Evolutionary conservation across 345 rosid species (phyloP), one percentile per base, ranked within the genome.

Genomic region (Stellera chamaejasme): DNA sequence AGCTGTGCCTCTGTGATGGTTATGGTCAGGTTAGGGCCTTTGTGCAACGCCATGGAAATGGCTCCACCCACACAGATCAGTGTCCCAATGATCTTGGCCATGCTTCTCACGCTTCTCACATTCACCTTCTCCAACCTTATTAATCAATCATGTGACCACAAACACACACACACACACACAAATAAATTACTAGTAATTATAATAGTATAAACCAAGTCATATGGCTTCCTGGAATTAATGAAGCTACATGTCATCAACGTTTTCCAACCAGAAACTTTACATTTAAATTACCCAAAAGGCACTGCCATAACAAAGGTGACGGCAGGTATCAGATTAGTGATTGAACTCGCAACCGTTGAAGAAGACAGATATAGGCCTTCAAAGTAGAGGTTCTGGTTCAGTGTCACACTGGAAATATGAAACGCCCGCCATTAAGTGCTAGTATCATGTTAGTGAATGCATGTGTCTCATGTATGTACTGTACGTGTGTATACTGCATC

Each of bases 1-100:
- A 32, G 39, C 39, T 32, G 5, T 32, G 39, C 39, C 39, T 32
- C 39, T 32, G 39, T 32, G 19, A 71, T 26, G 62, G 79, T 73
- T 19, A 82, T 62, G 41, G 80, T 50, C 7, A 3, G 39, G 61
- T 68, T 76, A 4, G 85, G 74, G 0, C 83, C 89, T 66, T 78
- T 78, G 13, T 82, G 71, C 52, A 82, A 55, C 13, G 87, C 75
- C 89, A 82, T 77, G 41, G 72, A 61, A 66, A 82, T 73, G 53
- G 93, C 89, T 76, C 88, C 88, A 13, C 78, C 56, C 0, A 80
- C 84, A 27, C 76, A 72, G 43, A 69, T 10, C 0, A 57, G 28
- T 12, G 76, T 75, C 32, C 83, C 80, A 10, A 59, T 2, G 19
- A 75, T 60, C 71, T 79, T 79, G 39, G 72, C 74, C 16, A 53